A percentile compares a stretch with the other conserved stretches of the same genome.
These are phyloP conservation scores for Trichoderma lentiforme DNA, from an alignment of 2,329 filamentous ascomycete genomes.

Conservation along the genomic window DNA sequence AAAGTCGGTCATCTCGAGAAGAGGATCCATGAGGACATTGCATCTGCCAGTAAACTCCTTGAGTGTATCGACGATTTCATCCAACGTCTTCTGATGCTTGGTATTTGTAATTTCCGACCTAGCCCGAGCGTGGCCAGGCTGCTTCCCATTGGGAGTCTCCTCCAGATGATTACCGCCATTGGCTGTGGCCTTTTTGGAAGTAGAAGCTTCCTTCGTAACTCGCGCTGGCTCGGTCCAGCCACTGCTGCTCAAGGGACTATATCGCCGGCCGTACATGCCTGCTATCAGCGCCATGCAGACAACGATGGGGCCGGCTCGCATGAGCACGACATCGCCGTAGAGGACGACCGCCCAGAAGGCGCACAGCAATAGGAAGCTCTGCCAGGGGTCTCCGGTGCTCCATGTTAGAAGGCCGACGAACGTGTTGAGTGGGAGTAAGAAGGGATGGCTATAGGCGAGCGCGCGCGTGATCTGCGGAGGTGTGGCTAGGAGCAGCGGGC, in stretches of 20 bases:
- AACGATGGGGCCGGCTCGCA: conserved; percentile 78
- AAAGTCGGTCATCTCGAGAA: conserved; percentile 87
- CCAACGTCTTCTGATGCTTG: conserved; percentile 86
- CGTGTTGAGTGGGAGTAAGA: conserved; percentile 83
- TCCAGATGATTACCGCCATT: conserved; percentile 27
- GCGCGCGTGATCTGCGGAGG: conserved; percentile 93
- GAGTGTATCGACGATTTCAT: conserved; percentile 94
- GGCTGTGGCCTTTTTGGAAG: conserved; percentile 20
- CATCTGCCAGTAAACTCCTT: conserved; percentile 88
- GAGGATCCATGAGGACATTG: conserved; percentile 85
- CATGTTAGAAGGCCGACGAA: conserved; percentile 83
- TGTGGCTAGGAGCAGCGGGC: conserved; percentile 84
- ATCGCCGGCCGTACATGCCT: conserved; percentile 89
- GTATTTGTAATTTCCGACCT: conserved; percentile 60
- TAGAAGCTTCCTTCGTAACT: conserved; percentile 30
- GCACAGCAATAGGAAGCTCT: conserved; percentile 86
- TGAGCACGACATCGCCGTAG: conserved; percentile 81
- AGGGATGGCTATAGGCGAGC: conserved; percentile 92
- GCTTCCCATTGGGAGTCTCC: conserved; percentile 26
- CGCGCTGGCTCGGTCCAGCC: conserved; percentile 58
- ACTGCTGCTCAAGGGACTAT: conserved; percentile 85
- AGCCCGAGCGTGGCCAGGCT: conserved; percentile 41
- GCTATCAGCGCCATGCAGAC: conserved; percentile 76
- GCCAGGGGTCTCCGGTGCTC: conserved; percentile 92
- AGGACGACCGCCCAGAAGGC: conserved; percentile 82